Conservation (phyloP, 1,139 yeast genomes). For the Kodamaea alishanica region DNA sequence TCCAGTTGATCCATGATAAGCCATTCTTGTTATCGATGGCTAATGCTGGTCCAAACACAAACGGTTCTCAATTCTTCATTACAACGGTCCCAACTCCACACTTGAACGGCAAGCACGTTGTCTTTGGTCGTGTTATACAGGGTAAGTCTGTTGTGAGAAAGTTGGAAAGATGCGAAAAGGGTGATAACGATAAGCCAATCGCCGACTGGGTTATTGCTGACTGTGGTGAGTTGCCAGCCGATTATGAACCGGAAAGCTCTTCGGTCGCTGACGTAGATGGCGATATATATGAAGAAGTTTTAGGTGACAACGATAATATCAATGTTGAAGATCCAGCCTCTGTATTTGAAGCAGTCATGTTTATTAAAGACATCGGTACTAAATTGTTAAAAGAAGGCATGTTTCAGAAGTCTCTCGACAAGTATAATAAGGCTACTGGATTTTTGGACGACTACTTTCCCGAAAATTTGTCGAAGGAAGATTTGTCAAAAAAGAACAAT, state of each 20-base stretch:
- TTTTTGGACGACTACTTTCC: conserved; percentile 75
- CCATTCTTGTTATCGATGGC: conserved; percentile 96
- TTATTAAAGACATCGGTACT: conserved; percentile 80
- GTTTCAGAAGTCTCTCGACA: conserved; percentile 51
- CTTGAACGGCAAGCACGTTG: conserved; percentile 92
- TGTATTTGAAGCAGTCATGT: conserved; percentile 62
- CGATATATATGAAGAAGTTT: conserved; percentile 72
- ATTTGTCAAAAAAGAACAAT: conserved; percentile 44
- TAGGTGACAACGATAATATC: conserved; percentile 69
- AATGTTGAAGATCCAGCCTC: conserved; percentile 57
- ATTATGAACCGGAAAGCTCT: conserved; percentile 43
- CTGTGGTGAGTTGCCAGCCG: conserved; percentile 72
- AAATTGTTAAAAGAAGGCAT: conserved; percentile 64
- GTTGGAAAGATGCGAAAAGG: conserved; percentile 69
- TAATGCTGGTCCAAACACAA: conserved; percentile 91
- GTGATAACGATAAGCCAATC: conserved; percentile 59
- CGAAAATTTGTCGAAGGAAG: conserved; percentile 57
- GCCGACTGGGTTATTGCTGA: conserved; percentile 67
- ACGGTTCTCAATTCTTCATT: conserved; percentile 93
- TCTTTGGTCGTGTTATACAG: conserved; percentile 82
- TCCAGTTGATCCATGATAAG: conserved; percentile 66
- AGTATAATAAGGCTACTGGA: conserved; percentile 67
- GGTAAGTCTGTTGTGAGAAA: conserved; percentile 80
- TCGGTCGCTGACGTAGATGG: conserved; percentile 65
- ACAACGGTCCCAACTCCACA: conserved; percentile 84